phyloP scores from a whole-genome alignment of 2,329 filamentous ascomycete species.

The Apiospora sp. region DNA sequence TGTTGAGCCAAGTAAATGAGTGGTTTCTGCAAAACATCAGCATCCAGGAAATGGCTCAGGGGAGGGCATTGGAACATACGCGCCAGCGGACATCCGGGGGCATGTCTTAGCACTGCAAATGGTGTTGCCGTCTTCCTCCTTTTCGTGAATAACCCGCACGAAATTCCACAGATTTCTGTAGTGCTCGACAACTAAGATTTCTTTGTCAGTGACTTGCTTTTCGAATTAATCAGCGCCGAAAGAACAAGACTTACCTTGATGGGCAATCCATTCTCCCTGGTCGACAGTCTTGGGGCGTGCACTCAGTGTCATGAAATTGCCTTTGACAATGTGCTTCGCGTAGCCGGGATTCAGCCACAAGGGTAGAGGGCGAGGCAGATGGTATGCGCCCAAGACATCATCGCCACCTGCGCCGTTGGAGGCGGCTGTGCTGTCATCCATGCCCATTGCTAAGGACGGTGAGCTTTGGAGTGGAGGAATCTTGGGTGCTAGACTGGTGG shows the following conservation, averaged over 20 bases:
- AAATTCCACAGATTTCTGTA: conserved; percentile 90
- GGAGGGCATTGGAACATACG: conserved; percentile 64
- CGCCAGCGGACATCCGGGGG: conserved; percentile 92
- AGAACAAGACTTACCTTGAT: conserved; percentile 74
- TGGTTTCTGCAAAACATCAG: conserved; percentile 67
- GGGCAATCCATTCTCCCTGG: conserved; percentile 93
- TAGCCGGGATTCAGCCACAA: conserved; percentile 79
- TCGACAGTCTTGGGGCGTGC: conserved; percentile 93
- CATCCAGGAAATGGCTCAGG: conserved; percentile 15
- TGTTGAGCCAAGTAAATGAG: conserved; percentile 96
- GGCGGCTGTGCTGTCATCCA: conserved; percentile 63
- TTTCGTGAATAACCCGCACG: conserved; percentile 86
- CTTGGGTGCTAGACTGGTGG: conserved; percentile 61
- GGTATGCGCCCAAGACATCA: conserved; percentile 65
- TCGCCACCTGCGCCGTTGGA: conserved; percentile 57
- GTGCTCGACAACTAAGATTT: conserved; percentile 81
- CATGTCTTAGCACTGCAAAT: conserved; percentile 88
- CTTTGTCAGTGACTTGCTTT: not conserved
- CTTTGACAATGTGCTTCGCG: conserved; percentile 90
- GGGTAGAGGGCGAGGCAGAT: conserved; percentile 72
- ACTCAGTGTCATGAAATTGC: conserved; percentile 96
- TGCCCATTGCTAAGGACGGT: conserved; percentile 71
- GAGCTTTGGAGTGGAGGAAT: conserved; percentile 70
- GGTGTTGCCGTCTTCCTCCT: conserved; percentile 77
- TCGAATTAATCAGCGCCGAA: not conserved